A percentile compares a stretch with the other conserved stretches of the same genome.
Evolutionary conservation across 768 basidiomycete species (phyloP).

Genomic region (Tricholoma furcatifolium): DNA sequence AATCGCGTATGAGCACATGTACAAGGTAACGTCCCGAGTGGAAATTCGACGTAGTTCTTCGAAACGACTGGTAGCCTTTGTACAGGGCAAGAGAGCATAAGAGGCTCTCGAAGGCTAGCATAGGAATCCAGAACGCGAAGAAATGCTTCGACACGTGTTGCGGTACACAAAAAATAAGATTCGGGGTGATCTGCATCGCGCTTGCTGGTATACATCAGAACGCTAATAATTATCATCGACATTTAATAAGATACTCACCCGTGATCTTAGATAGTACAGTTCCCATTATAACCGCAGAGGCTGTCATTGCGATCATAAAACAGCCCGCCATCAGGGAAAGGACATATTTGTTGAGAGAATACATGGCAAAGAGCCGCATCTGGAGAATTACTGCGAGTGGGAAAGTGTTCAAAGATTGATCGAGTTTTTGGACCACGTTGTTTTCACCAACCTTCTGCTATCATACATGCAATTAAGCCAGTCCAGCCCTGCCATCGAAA

Average conservation of each 20-base stretch:
- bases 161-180: slow-evolving; percentile 43
- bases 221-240: too few species aligned
- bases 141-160: slow-evolving; percentile 37
- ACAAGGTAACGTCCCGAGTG: slow-evolving; percentile 44
- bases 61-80: slow-evolving; percentile 46
- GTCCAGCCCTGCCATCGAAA: slow-evolving; percentile 65
- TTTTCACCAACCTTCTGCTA: slow-evolving; percentile 49
- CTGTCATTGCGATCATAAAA: slow-evolving; percentile 37
- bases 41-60: slow-evolving; percentile 24
- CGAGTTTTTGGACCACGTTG: neutral
- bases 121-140: slow-evolving; percentile 61
- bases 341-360: slow-evolving; percentile 50
- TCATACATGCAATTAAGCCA: slow-evolving; percentile 49
- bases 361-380: slow-evolving; percentile 63
- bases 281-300: slow-evolving; percentile 50
- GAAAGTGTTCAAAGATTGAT: neutral
- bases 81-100: slow-evolving; percentile 49
- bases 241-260: slow-evolving; percentile 34
- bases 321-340: slow-evolving; percentile 42
- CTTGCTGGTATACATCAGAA: slow-evolving; percentile 14
- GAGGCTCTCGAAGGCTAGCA: slow-evolving; percentile 51
- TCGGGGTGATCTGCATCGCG: slow-evolving; percentile 14
- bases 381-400: slow-evolving; percentile 49
- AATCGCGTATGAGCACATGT: slow-evolving; percentile 53
- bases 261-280: slow-evolving; percentile 35